Evolutionary conservation across 805 yeast species (phyloP).

Genomic region (Wickerhamomyces bovis): DNA sequence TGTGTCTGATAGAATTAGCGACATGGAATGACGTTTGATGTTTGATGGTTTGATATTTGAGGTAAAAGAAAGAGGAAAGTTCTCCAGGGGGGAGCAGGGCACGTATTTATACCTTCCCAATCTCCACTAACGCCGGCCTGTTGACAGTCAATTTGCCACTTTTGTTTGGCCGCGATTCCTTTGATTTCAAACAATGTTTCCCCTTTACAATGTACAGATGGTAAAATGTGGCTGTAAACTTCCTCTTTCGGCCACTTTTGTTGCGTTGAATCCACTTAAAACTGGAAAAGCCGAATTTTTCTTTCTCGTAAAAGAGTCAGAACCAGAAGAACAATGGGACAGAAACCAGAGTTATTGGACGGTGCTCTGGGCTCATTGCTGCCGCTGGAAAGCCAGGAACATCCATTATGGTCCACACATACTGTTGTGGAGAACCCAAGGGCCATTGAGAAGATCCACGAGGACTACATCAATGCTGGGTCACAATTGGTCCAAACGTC

Average conservation of each 20-base stretch:
- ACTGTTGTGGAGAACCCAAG: constrained; percentile 40
- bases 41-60: neutral
- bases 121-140: neutral
- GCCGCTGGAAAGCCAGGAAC: constrained; percentile 15
- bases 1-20: constrained; percentile 2
- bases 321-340: neutral
- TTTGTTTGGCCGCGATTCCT: too few species aligned
- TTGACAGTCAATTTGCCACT: too few species aligned
- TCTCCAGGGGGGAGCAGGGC: neutral
- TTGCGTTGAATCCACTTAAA: neutral
- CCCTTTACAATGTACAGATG: neutral
- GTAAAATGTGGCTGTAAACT: neutral
- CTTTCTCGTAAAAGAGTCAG: too few species aligned
- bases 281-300: too few species aligned
- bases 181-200: too few species aligned
- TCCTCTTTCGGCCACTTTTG: neutral
- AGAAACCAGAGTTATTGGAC: constrained; percentile 14
- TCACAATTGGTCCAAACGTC: constrained; percentile 48
- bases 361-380: constrained; percentile 21
- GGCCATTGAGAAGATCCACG: constrained; percentile 41
- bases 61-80: too few species aligned
- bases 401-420: constrained; percentile 55
- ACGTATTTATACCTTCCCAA: neutral
- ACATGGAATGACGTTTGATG: neutral
- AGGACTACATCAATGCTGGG: constrained; percentile 45